Conservation (phyloP, 2,329 filamentous ascomycete species). For the Fusarium papillatum region DNA sequence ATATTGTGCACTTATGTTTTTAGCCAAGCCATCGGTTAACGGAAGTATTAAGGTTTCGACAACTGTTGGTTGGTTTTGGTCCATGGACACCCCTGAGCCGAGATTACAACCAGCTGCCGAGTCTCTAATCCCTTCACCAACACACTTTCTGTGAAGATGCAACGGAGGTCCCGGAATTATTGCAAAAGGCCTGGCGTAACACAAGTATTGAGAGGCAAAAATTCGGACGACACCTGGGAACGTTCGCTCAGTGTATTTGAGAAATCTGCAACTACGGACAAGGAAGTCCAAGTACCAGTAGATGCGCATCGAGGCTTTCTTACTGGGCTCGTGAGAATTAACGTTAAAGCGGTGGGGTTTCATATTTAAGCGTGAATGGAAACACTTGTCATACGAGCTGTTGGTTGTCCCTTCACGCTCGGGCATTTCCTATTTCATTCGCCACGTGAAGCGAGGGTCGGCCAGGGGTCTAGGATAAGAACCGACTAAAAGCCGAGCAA, state of each 20-base stretch:
- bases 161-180: neutral
- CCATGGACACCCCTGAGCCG: neutral
- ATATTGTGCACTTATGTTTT: neutral
- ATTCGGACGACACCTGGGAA: neutral
- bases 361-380: neutral
- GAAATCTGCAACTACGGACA: neutral
- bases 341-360: neutral
- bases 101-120: neutral
- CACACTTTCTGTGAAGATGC: neutral
- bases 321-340: neutral
- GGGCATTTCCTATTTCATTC: neutral
- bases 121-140: neutral
- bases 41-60: neutral
- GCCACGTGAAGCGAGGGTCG: neutral
- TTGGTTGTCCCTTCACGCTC: neutral
- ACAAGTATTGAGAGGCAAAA: neutral
- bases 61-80: neutral
- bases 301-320: no score
- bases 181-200: neutral
- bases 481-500: neutral
- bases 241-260: neutral
- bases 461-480: neutral
- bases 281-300: neutral
- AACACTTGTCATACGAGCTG: neutral
- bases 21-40: neutral